Evolutionary conservation across 2,329 filamentous ascomycete species (phyloP).

Genomic region (Hymenoscyphus repandus): DNA sequence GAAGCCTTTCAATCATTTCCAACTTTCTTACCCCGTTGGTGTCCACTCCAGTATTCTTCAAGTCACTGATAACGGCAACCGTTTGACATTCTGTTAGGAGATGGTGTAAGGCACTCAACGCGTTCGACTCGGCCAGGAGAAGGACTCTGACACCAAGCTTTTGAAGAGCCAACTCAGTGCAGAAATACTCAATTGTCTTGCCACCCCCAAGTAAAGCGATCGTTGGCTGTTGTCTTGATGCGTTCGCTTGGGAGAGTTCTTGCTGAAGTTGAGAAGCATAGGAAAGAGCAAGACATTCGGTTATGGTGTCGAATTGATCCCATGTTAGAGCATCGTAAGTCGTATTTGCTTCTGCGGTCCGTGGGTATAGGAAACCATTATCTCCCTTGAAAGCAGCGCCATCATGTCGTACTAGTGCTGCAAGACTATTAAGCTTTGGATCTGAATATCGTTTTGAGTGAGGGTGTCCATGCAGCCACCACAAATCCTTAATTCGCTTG

Average conservation of each 20-base stretch:
- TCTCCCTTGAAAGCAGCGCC: slow-evolving; percentile 21
- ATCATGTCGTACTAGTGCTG: slow-evolving; percentile 27
- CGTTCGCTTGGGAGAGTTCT: slow-evolving; percentile 25
- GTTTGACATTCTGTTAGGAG: slow-evolving; percentile 26
- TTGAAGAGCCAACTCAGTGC: slow-evolving; percentile 29
- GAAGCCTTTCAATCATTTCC: slow-evolving; percentile 21
- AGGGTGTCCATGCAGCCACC: slow-evolving; percentile 30
- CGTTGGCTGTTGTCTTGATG: slow-evolving; percentile 25
- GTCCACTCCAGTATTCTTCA: slow-evolving; percentile 17
- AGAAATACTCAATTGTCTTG: slow-evolving; percentile 28
- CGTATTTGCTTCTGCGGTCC: slow-evolving; percentile 12
- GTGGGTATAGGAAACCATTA: slow-evolving; percentile 28
- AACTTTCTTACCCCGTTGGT: slow-evolving; percentile 21
- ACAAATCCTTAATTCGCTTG: slow-evolving; percentile 25
- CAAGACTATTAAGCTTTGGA: slow-evolving; percentile 27
- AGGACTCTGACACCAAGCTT: slow-evolving; percentile 30
- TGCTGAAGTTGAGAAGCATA: slow-evolving; percentile 22
- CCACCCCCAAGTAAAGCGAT: slow-evolving; percentile 28
- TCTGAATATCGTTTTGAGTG: slow-evolving; percentile 29
- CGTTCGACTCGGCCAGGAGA: slow-evolving; percentile 29
- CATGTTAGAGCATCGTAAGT: slow-evolving; percentile 25
- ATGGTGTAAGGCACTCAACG: slow-evolving; percentile 24
- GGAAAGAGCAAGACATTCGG: slow-evolving; percentile 21
- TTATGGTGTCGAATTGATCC: slow-evolving; percentile 26
- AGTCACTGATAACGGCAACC: slow-evolving; percentile 28